These are phyloP conservation scores for Millerozyma miso DNA, from an alignment of 805 yeast genomes.

Conservation along the genomic window DNA sequence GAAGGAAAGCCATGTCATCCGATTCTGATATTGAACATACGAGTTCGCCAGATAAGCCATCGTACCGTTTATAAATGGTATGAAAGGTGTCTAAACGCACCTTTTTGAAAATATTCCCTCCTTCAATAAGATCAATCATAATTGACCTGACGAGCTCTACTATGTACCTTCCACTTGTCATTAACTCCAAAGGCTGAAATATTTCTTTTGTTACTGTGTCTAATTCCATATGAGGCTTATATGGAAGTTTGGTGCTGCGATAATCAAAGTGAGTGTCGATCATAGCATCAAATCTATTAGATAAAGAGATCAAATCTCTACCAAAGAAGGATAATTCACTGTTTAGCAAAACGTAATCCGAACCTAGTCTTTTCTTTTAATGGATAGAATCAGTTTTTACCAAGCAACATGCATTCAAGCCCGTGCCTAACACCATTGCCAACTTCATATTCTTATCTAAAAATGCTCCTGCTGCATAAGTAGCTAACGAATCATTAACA, in stretches of 20 bases:
- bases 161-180: constrained; percentile 54
- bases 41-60: constrained; percentile 38
- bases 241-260: constrained; percentile 11
- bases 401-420: constrained; percentile 52
- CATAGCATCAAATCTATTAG: constrained; percentile 37
- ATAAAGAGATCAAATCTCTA: constrained; percentile 22
- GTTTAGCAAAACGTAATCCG: constrained; percentile 33
- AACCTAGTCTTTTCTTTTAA: constrained; percentile 11
- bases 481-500: constrained; percentile 66
- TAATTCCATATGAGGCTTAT: constrained; percentile 27
- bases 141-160: constrained; percentile 49
- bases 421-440: constrained; percentile 68
- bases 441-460: constrained; percentile 33
- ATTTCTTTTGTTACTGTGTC: constrained; percentile 19
- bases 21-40: constrained; percentile 37
- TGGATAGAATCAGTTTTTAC: constrained; percentile 17
- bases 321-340: constrained; percentile 59
- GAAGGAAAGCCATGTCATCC: constrained; percentile 15
- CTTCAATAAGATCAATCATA: constrained; percentile 29
- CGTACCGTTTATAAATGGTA: constrained; percentile 15
- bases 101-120: constrained; percentile 22
- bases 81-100: constrained; percentile 10
- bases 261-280: constrained; percentile 29
- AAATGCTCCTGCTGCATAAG: constrained; percentile 50
- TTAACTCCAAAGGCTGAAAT: constrained; percentile 54